Base-by-base conservation (phyloP, 352 stramenopile genomes). In the Phytophthora pini region DNA sequence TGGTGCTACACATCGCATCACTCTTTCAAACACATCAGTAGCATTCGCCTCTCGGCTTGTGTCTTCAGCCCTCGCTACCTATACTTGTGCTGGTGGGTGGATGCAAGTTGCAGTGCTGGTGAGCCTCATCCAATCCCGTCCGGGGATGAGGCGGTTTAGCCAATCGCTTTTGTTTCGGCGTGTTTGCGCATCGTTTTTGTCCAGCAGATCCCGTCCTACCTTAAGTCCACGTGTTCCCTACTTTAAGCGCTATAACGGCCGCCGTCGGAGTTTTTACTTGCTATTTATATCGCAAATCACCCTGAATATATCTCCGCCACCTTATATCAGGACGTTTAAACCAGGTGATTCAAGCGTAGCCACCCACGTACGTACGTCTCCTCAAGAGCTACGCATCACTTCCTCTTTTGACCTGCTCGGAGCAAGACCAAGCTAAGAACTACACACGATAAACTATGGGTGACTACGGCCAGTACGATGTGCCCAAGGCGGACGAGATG, bases 381-480 rank as follows among this genome's bases (percentile, higher is more conserved):
- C n/a, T 51, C 41, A 54, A 20, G 34, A 61, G 43, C 54, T 34
- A 12, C 4, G 2, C 13, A 8, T 46, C 63, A 71, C 56, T 67
- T 57, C 22, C 50, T 57, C 38, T 61, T 57, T 70, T 9, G 46
- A 47, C 29, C 41, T 55, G 49, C 34, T 31, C 50, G 12, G 20
- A 60, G 34, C 43, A 45, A 59, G 10, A 51, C 17, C 26, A 53
- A 49, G n/a, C 32, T n/a, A 49, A 44, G 8, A 43, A 43, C 38
- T 22, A 49, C 39, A 29, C 44, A 5, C 34, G n/a, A 11, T 24
- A 32, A 68, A 1, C 15, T 36, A 94, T 94, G 87, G 87, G 87
- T 56, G 87, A 94, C 66, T 94, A 93, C 70, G 87, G 84, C 36
- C 87, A 94, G 56, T 94, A 94, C 71, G 72, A 92, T 40, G 87